Evolutionary conservation across 148 eudicot genomes (phyloP).

Genomic region (Vaccinium corymbosum): DNA sequence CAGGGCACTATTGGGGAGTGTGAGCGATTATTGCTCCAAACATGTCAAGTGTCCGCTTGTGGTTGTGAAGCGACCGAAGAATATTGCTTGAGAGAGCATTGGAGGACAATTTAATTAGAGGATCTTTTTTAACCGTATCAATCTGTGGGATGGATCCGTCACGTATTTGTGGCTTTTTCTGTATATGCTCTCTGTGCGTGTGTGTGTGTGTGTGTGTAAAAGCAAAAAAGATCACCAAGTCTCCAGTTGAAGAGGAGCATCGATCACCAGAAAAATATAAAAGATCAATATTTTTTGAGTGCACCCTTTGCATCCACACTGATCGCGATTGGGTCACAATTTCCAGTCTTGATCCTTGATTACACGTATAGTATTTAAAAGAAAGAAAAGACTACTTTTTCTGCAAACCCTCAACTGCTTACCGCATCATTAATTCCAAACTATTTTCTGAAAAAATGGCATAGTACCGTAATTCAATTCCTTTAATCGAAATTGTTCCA

Average conservation of each 20-base stretch:
- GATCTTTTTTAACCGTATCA: background rate
- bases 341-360: background rate
- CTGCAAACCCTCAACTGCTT: background rate
- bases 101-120: background rate
- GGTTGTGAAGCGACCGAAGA: constrained; percentile 27
- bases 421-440: background rate
- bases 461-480: no score
- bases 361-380: background rate
- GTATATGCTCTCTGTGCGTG: background rate
- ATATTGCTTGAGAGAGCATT: background rate
- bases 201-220: background rate
- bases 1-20: constrained; percentile 27
- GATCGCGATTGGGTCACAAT: background rate
- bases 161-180: background rate
- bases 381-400: background rate
- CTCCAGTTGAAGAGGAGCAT: no score
- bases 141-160: background rate
- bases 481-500: no score
- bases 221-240: no score
- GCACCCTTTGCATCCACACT: background rate
- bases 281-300: background rate
- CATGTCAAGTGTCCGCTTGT: constrained; percentile 68
- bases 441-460: no score
- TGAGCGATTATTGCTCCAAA: constrained; percentile 72
- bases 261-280: no score